Evolutionary conservation across 2,329 filamentous ascomycete genomes (phyloP).

Genomic region (Aaosphaeria pasadenensis): DNA sequence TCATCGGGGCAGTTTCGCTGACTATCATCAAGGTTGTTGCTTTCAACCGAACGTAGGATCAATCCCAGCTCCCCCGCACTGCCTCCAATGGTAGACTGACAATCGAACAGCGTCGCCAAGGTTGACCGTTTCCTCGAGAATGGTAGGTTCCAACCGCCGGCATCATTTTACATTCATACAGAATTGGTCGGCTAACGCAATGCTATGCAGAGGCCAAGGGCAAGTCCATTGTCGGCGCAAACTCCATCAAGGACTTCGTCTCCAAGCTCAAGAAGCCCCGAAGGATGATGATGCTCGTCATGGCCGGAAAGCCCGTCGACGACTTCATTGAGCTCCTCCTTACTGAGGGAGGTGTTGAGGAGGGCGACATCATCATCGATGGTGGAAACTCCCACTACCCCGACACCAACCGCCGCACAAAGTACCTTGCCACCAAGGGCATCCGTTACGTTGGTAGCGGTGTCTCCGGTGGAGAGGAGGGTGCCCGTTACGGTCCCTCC

Average conservation of each 20-base stretch:
- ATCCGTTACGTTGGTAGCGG: conserved; percentile 94
- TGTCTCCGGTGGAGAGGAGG: conserved; percentile 99
- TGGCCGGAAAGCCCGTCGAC: conserved; percentile 96
- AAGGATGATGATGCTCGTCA: conserved; percentile 97
- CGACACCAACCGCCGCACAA: conserved; percentile 94
- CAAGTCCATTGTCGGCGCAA: conserved; percentile 92
- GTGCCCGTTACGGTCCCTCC: conserved; percentile 93
- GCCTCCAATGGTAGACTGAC: conserved; percentile 15
- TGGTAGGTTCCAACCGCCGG: conserved; percentile 38
- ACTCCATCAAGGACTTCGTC: conserved; percentile 91
- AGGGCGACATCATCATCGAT: conserved; percentile 96
- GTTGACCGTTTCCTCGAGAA: conserved; percentile 91
- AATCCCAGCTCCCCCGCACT: conserved; percentile 5
- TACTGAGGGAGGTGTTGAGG: conserved; percentile 41
- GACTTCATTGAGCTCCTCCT: conserved; percentile 97
- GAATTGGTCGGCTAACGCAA: conserved; percentile 18
- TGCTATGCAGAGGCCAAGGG: conserved; percentile 51
- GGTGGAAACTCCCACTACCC: conserved; percentile 99
- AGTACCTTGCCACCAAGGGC: conserved; percentile 82
- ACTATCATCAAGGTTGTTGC: conserved; percentile 61
- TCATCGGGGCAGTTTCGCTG: background rate
- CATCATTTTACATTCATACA: background rate
- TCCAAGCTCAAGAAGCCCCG: conserved; percentile 96
- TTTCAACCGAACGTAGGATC: conserved; percentile 79
- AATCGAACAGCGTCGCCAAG: conserved; percentile 67